Evolutionary conservation across 2,329 filamentous ascomycete species (phyloP).

Genomic region (Alternaria ethzedia): DNA sequence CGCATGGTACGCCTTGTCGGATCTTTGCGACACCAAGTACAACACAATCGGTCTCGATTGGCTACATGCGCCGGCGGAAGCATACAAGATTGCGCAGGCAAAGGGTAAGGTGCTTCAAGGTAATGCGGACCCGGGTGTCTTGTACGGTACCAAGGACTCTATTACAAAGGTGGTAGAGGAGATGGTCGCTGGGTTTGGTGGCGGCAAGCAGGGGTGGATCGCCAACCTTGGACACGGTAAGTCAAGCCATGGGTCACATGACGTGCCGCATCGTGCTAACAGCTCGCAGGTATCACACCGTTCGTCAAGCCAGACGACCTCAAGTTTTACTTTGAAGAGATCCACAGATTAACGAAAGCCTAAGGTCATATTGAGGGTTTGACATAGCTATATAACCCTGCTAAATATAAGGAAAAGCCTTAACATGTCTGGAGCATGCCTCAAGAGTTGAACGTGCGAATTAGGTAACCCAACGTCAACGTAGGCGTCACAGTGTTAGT

Average conservation of each 20-base stretch:
- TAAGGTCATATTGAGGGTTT: background rate
- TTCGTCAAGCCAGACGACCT: slow-evolving; percentile 93
- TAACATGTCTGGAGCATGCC: too few species aligned
- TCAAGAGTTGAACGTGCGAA: too few species aligned
- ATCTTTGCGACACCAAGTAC: slow-evolving; percentile 86
- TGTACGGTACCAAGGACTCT: slow-evolving; percentile 82
- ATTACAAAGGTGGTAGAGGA: slow-evolving; percentile 83
- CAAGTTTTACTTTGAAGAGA: slow-evolving; percentile 91
- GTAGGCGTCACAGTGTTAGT: too few species aligned
- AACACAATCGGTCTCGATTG: slow-evolving; percentile 95
- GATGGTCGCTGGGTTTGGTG: slow-evolving; percentile 86
- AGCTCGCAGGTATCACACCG: slow-evolving; percentile 78
- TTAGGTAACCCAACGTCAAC: too few species aligned
- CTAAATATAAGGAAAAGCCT: too few species aligned
- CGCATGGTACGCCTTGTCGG: slow-evolving; percentile 91
- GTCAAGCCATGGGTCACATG: slow-evolving; percentile 34
- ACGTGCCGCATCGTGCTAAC: slow-evolving; percentile 20
- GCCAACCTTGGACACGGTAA: slow-evolving; percentile 93
- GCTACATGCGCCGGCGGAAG: slow-evolving; percentile 87
- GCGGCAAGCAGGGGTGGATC: slow-evolving; percentile 92
- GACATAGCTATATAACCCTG: too few species aligned
- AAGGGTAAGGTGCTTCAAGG: slow-evolving; percentile 85
- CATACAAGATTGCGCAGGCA: slow-evolving; percentile 73
- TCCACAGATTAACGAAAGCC: slow-evolving; percentile 62
- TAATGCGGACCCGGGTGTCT: slow-evolving; percentile 90